A percentile compares a stretch with the other conserved stretches of the same genome.
Conservation (phyloP, 805 yeast genomes). For the Yueomyces sinensis region DNA sequence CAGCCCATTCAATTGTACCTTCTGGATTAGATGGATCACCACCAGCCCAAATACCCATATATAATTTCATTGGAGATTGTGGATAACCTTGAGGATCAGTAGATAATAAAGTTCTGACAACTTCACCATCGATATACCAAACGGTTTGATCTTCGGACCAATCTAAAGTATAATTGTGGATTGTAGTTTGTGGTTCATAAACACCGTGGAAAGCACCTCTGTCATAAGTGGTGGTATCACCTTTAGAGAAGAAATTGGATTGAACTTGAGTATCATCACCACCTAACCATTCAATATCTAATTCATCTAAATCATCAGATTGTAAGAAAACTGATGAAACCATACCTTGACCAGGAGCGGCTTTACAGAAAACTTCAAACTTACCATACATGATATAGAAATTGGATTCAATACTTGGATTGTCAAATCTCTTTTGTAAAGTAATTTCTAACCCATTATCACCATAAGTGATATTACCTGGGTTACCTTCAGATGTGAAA, state of each 20-base stretch:
- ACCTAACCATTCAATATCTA: constrained; percentile 82
- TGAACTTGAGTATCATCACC: constrained; percentile 65
- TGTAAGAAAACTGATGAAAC: constrained; percentile 73
- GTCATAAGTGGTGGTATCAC: constrained; percentile 62
- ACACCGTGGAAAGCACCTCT: constrained; percentile 64
- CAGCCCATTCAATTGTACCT: constrained; percentile 77
- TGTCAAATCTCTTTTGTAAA: constrained; percentile 50
- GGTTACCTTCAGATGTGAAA: constrained; percentile 29
- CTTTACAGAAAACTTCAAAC: constrained; percentile 56
- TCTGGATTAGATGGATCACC: constrained; percentile 52
- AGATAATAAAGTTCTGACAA: constrained; percentile 49
- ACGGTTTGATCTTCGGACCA: constrained; percentile 57
- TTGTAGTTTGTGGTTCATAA: constrained; percentile 38
- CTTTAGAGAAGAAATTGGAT: constrained; percentile 72
- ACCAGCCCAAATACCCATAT: constrained; percentile 70
- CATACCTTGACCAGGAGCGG: constrained; percentile 69
- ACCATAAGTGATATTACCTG: constrained; percentile 31
- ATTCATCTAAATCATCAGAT: constrained; percentile 77
- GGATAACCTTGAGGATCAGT: constrained; percentile 62
- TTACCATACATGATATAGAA: constrained; percentile 86
- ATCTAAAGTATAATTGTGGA: constrained; percentile 71
- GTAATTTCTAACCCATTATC: constrained; percentile 52
- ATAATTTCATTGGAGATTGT: constrained; percentile 74
- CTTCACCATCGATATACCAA: constrained; percentile 63
- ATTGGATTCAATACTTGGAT: constrained; percentile 65